Evolutionary conservation across 129 eudicot genomes (phyloP).

Genomic region (Lactuca sativa): DNA sequence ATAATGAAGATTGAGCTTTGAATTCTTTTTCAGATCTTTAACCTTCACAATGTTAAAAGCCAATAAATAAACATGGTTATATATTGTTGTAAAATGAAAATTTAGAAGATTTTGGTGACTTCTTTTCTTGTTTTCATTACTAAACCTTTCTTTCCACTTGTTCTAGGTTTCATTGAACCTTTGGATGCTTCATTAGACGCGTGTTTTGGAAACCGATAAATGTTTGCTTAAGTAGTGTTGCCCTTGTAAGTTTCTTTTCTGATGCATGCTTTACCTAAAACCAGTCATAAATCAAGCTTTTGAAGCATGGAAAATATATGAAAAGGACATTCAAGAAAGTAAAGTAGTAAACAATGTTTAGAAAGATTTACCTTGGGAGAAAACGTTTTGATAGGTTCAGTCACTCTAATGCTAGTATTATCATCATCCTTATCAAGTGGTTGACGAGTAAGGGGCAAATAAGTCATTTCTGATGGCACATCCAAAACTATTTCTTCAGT

Average conservation of each 20-base stretch:
- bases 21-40: conserved; percentile 35
- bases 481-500: conserved; percentile 32
- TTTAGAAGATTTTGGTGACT: conserved; percentile 19
- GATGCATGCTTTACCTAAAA: conserved; percentile 42
- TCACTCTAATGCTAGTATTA: conserved; percentile 15
- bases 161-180: conserved; percentile 36
- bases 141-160: conserved; percentile 28
- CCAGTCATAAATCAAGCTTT: not conserved
- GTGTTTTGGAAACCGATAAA: conserved; percentile 36
- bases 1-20: conserved; percentile 29
- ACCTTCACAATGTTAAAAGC: conserved; percentile 23
- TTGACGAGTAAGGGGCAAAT: conserved; percentile 26
- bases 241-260: conserved; percentile 33
- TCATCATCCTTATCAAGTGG: conserved; percentile 33
- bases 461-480: conserved; percentile 20
- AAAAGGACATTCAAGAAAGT: too few relatives aligned
- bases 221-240: conserved; percentile 26
- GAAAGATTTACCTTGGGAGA: conserved; percentile 43
- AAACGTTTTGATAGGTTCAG: conserved; percentile 20
- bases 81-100: not conserved
- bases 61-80: not conserved
- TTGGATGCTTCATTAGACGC: conserved; percentile 38
- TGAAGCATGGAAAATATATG: conserved; percentile 11
- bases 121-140: conserved; percentile 43
- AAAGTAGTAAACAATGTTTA: too few relatives aligned